Base-by-base conservation (phyloP, 1,284 basidiomycete genomes). In the Ceratobasidium theobromae region DNA sequence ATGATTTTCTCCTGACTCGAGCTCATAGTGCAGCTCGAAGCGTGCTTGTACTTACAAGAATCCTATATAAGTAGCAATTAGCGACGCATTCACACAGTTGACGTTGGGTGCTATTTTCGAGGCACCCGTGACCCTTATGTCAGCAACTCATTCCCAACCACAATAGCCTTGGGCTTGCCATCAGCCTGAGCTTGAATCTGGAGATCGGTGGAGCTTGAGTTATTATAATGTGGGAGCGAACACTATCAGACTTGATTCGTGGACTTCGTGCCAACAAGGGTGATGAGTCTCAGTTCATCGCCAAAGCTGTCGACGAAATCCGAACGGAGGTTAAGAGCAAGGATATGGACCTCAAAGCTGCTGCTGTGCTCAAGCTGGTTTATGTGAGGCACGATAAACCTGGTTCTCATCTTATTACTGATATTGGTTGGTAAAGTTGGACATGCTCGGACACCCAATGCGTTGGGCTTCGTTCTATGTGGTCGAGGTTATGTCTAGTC, bases 271-370 rank as follows among this genome's bases (percentile, higher is more conserved):
- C 78, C 23, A 90, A 91, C 79, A 92, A 90, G 79, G 83, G 84
- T 71, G 90, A 92, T 79, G 88, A 92, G 76, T 78, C 84, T 73
- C 89, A 87, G 75, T 92, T 92, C 77, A 89, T 92, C 71, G 82
- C 86, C 0, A 85, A 88, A 72, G 89, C 88, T 0, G 86, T 92
- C 14, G 87, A 91, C 38, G 84, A 99, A 80, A 97, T 98, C 72
- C 81, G 93, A 68, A 82, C 84, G 67, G 97, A 99, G 79, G 87
- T 98, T 73, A 90, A 87, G 77, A 87, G 85, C 73, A 94, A 93
- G 73, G 97, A 99, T 74, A 96, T 98, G 91, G 92, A 94, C 71
- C 83, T 99, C 71, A 99, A 99, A 77, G 93, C 94, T 0, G 94
- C 85, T 32, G 97, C 95, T 0, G 86, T 98, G 43, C 82, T 99